phyloP scores from a whole-genome alignment of 192 early-diverging fungal genomes.

The Umbelopsis vinacea region DNA sequence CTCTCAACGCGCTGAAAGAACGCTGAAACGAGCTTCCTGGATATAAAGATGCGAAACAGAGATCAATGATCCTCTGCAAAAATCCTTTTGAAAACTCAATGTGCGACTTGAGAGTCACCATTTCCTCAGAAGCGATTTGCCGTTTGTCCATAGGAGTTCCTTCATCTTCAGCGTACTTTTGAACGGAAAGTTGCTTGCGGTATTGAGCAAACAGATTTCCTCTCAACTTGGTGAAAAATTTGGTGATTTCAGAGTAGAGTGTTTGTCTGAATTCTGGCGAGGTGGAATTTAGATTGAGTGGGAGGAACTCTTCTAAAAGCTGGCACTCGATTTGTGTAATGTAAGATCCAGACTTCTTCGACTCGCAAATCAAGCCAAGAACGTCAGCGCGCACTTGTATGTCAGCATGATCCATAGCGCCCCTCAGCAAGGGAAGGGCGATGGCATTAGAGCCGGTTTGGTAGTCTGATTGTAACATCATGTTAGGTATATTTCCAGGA shows the following conservation, averaged over 20 bases:
- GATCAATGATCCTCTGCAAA: slow-evolving; percentile 64
- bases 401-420: slow-evolving; percentile 75
- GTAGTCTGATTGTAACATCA: not conserved
- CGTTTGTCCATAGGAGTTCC: not conserved
- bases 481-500: not conserved
- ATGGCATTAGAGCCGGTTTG: slow-evolving; percentile 32
- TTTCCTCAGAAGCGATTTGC: slow-evolving; percentile 2
- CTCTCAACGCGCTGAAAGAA: slow-evolving; percentile 59
- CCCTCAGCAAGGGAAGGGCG: slow-evolving; percentile 50
- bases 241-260: slow-evolving; percentile 61
- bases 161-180: slow-evolving; percentile 31
- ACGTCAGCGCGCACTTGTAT: slow-evolving; percentile 76
- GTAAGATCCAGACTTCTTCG: slow-evolving; percentile 65
- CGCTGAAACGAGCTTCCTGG: slow-evolving; percentile 79
- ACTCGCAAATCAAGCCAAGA: slow-evolving; percentile 82
- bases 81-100: slow-evolving; percentile 57
- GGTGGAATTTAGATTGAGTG: slow-evolving; percentile 70
- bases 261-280: slow-evolving; percentile 86
- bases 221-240: slow-evolving; percentile 64
- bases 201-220: slow-evolving; percentile 51
- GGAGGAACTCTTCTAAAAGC: slow-evolving; percentile 68
- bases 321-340: slow-evolving; percentile 65
- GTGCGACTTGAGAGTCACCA: slow-evolving; percentile 28
- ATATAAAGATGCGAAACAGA: slow-evolving; percentile 63
- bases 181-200: slow-evolving; percentile 35